phyloP scores from a whole-genome alignment of 2,329 filamentous ascomycete species.

The Fusarium equiseti region DNA sequence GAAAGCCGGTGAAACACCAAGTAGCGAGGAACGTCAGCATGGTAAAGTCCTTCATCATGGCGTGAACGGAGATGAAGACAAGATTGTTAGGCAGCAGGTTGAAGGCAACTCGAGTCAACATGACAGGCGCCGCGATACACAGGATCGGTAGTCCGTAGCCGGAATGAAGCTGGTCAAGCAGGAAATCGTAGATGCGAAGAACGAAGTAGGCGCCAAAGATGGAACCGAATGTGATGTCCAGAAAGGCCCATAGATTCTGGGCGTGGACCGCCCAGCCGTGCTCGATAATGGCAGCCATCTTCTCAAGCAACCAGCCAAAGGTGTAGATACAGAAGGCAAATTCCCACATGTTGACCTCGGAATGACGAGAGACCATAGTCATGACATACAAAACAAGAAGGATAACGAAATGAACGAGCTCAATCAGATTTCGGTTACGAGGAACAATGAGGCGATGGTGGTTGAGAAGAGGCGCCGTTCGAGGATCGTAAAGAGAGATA shows the following conservation, averaged over 20 bases:
- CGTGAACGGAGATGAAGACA: slow-evolving; percentile 78
- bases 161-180: slow-evolving; percentile 59
- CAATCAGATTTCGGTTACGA: slow-evolving; percentile 73
- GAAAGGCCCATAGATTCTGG: slow-evolving; percentile 80
- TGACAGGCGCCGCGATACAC: slow-evolving; percentile 74
- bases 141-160: slow-evolving; percentile 73
- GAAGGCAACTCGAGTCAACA: slow-evolving; percentile 78
- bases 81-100: slow-evolving; percentile 81
- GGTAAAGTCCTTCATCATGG: slow-evolving; percentile 80
- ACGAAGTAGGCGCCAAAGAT: slow-evolving; percentile 73
- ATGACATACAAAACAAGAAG: slow-evolving; percentile 72
- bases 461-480: slow-evolving; percentile 74
- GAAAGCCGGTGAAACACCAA: slow-evolving; percentile 78
- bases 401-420: slow-evolving; percentile 73
- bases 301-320: slow-evolving; percentile 75
- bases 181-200: slow-evolving; percentile 69
- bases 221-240: slow-evolving; percentile 75
- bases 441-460: slow-evolving; percentile 80
- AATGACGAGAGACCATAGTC: slow-evolving; percentile 71
- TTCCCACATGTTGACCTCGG: slow-evolving; percentile 64
- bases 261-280: slow-evolving; percentile 77
- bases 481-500: slow-evolving; percentile 76
- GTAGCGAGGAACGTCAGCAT: slow-evolving; percentile 74
- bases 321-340: slow-evolving; percentile 73
- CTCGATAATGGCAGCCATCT: slow-evolving; percentile 73